Percentiles rank a stretch among this genome's conserved stretches.
Evolutionary conservation across 768 basidiomycete genomes (phyloP).

Genomic region (Serendipita sp.): DNA sequence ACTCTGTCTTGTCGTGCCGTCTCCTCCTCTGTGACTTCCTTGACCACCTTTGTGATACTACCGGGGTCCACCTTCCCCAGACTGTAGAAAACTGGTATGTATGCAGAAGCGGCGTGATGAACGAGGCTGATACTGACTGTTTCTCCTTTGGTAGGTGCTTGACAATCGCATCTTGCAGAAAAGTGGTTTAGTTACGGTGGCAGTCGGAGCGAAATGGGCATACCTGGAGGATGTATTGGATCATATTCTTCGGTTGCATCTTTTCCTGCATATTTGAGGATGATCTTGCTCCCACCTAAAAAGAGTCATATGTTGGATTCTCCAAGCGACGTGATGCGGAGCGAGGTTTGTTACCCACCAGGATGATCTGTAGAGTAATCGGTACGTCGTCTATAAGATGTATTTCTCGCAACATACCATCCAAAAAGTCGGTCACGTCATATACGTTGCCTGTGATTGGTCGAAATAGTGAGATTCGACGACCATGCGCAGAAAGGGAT

Average conservation of each 20-base stretch:
- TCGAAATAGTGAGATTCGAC: background rate
- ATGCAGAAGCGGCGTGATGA: background rate
- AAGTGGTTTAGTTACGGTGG: constrained; percentile 39
- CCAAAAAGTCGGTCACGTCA: constrained; percentile 65
- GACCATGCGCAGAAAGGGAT: background rate
- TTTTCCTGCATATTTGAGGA: constrained; percentile 71
- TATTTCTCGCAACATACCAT: constrained; percentile 27
- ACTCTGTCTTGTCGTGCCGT: constrained; percentile 49
- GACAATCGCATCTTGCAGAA: constrained; percentile 13
- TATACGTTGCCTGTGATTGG: constrained; percentile 46
- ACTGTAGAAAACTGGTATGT: constrained; percentile 15
- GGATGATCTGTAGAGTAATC: constrained; percentile 38
- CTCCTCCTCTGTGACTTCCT: constrained; percentile 54
- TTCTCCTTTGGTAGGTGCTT: constrained; percentile 62
- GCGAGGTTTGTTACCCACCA: constrained; percentile 22
- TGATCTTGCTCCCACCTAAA: constrained; percentile 71
- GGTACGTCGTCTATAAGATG: constrained; percentile 10
- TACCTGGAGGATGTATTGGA: constrained; percentile 56
- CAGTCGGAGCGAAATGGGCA: constrained; percentile 31
- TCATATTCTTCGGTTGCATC: constrained; percentile 85
- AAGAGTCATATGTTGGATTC: background rate
- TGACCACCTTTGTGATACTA: constrained; percentile 47
- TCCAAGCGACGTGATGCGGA: background rate
- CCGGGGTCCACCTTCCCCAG: constrained; percentile 57
- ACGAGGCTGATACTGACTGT: constrained; percentile 34